Evolutionary conservation across 2,329 filamentous ascomycete genomes (phyloP).

Genomic region (Pleurostoma richardsiae): DNA sequence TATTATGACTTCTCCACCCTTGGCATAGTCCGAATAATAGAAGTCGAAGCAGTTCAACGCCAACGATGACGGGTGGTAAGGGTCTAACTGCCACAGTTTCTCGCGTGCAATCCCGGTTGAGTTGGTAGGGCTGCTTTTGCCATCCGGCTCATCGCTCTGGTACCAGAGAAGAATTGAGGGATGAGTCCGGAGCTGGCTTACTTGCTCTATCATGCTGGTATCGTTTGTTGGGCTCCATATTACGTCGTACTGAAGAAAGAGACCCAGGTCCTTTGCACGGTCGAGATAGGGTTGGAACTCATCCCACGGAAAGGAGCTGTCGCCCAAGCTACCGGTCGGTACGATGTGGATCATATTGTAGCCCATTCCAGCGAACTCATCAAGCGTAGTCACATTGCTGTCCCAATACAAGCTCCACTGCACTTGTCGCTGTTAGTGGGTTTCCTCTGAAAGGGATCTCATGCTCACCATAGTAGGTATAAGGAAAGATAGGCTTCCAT

Average conservation of each 20-base stretch:
- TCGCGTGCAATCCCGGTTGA: constrained; percentile 36
- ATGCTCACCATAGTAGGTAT: constrained; percentile 10
- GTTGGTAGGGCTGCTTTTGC: constrained; percentile 36
- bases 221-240: constrained; percentile 10
- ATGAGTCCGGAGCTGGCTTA: constrained; percentile 24
- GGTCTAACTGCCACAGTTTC: constrained; percentile 37
- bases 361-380: constrained; percentile 10
- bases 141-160: constrained; percentile 46
- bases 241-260: constrained; percentile 14
- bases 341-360: constrained; percentile 16
- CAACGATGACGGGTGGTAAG: constrained; percentile 46
- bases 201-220: constrained; percentile 19
- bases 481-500: constrained; percentile 12
- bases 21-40: constrained; percentile 41
- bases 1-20: constrained; percentile 45
- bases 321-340: constrained; percentile 10
- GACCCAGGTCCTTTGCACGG: constrained; percentile 11
- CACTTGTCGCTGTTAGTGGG: constrained; percentile 1
- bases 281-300: constrained; percentile 13
- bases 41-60: constrained; percentile 48
- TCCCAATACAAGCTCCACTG: constrained; percentile 16
- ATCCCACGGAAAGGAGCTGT: constrained; percentile 12
- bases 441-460: too few relatives aligned
- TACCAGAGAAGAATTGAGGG: constrained; percentile 38
- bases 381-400: constrained; percentile 10